Base-by-base conservation (phyloP, 345 rosid species). In the Garcia nutans region DNA sequence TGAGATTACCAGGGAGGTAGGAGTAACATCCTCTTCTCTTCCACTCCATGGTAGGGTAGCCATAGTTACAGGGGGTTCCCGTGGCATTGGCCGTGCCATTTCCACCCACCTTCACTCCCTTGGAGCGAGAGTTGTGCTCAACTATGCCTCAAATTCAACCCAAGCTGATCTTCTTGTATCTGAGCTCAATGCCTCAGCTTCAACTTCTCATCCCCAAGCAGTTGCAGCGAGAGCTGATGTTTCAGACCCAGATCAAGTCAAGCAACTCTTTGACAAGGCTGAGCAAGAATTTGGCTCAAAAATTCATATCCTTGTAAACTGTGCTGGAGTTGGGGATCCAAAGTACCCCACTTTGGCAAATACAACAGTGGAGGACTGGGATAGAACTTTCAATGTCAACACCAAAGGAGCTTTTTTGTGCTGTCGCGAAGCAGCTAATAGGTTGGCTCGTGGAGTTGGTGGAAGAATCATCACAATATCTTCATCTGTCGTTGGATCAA, bases 61-160 rank as follows among this genome's bases (percentile, higher is more conserved):
- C n/a, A 82, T 93, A 50, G 87, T 91, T 44, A 93, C 96, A 0
- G 91, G 97, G 16, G 91, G 84, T 61, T 88, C 91, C 0, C 81
- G 93, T 20, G 96, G 96, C 64, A 91, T 86, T 8, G 96, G 97
- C 50, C 87, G 85, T 42, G 86, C 83, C 73, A 83, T 93, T 8
- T 86, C 88, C 58, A 62, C 73, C 23, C 90, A 88, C 71, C 92
- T 93, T 67, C 87, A 82, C 70, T 81, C 87, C 52, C 94, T 89
- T 9, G 91, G 93, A 23, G 93, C 93, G 16, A 82, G 77, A 79
- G 83, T 91, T 31, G 87, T 80, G 2, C 9, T 89, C 77, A 87
- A 85, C 64, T 91, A 93, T 73, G 80, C 86, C 33, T 91, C 92
- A 17, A 86, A 72, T 74, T 88, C 94, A 42, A 73, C 75, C 62